These are phyloP conservation scores for Colletotrichum liriopes DNA, from an alignment of 2,329 filamentous ascomycete species.

Conservation along the genomic window DNA sequence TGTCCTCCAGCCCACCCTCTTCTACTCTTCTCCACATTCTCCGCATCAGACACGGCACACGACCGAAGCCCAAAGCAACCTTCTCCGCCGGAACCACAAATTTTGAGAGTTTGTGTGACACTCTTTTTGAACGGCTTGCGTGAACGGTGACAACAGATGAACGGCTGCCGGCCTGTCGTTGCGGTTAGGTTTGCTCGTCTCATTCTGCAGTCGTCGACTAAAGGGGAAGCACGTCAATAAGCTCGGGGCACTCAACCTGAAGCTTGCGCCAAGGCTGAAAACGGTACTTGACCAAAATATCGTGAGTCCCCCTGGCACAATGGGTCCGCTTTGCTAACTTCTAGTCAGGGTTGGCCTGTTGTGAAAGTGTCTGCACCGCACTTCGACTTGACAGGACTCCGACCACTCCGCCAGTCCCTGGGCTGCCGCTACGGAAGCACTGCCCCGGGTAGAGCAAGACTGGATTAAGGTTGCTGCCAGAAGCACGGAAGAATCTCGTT, in stretches of 20 bases:
- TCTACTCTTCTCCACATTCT: constrained; percentile 37
- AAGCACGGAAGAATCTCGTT: constrained; percentile 34
- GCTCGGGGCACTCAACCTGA: constrained; percentile 7
- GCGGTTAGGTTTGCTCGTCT: neutral
- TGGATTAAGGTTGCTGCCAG: constrained; percentile 24
- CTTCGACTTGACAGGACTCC: constrained; percentile 23
- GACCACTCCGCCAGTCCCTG: constrained; percentile 9
- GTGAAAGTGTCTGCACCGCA: constrained; percentile 12
- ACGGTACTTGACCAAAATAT: neutral
- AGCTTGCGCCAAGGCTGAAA: neutral
- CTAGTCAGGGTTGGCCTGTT: constrained; percentile 27
- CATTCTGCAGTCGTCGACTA: neutral
- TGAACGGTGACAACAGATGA: neutral
- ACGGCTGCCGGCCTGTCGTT: neutral
- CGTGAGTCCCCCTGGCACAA: constrained; percentile 19
- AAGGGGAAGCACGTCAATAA: neutral
- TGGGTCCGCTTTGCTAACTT: constrained; percentile 8
- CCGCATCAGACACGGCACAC: constrained; percentile 38
- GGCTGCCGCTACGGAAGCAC: constrained; percentile 1
- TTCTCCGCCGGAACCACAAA: constrained; percentile 37
- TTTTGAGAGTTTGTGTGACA: constrained; percentile 33
- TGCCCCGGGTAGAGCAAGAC: constrained; percentile 19
- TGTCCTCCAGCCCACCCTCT: constrained; percentile 16
- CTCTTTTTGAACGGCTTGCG: neutral
- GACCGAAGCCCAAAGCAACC: constrained; percentile 21